Base-by-base conservation (phyloP, 1,284 basidiomycete genomes). In the Austroboletus niveus region DNA sequence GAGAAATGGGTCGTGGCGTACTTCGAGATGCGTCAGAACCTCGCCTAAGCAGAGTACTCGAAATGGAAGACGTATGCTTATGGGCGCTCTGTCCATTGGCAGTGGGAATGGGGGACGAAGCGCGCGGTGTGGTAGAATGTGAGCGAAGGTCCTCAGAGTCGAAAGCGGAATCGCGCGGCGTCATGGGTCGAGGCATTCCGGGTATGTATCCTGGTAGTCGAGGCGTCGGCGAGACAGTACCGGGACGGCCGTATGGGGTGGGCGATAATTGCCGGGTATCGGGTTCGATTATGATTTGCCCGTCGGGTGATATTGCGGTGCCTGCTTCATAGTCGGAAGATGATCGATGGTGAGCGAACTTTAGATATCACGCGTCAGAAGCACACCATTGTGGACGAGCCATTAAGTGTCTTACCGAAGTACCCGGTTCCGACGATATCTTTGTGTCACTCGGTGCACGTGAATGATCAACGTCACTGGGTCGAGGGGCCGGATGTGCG, bases 161-260 rank as follows among this genome's bases (percentile, higher is more conserved):
- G 45, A 80, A 71, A 24, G 69, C 63, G 5, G 69, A 69, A 55
- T 88, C 85, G 53, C 81, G 81, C 22, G 89, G 89, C 10, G 89
- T 92, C 84, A 91, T 89, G 12, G 89, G 89, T 43, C 89, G 76
- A 32, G 87, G 87, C 89, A 92, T 92, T 6, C 89, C 89, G 35
- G 89, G 89, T 52, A 90, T 83, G 69, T 92, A 92, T n/a, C 89
- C 89, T 49, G 88, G 88, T 22, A 88, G 63, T 20, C 80, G 81
- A 50, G 82, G 84, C 3, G 80, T 77, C 47, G 86, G 86, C 35
- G 79, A 80, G 32, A 70, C 69, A 24, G 74, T 71, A 30, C 71
- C 71, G 36, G 74, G 71, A 53, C 69, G 71, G 54, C 72, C 68
- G 48, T 70, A 66, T 8, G 72, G 72, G 38, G 79, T 73, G 41